Conservation (phyloP, 768 basidiomycete species). For the Filobasidium floriforme region DNA sequence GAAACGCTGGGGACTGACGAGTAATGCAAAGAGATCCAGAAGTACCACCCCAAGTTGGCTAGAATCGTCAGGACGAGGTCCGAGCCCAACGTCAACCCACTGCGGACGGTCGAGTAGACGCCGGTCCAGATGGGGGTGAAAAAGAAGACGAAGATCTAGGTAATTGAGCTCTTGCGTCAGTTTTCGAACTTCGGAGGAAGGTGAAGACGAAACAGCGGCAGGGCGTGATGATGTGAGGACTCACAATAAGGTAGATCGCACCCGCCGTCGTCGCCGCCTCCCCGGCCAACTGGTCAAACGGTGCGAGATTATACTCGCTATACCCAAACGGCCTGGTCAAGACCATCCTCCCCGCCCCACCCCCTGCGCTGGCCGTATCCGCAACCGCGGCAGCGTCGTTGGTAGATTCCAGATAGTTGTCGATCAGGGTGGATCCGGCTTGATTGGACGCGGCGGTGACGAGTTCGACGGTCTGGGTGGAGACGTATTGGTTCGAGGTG, state of each 20-base stretch:
- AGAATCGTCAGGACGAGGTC: constrained; percentile 33
- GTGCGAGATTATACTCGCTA: constrained; percentile 36
- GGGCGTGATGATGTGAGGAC: neutral
- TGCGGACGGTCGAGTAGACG: constrained; percentile 23
- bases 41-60: constrained; percentile 32
- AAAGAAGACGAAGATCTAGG: constrained; percentile 41
- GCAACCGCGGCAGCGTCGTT: constrained; percentile 22
- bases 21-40: constrained; percentile 40
- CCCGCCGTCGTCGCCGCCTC: constrained; percentile 39
- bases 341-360: constrained; percentile 22
- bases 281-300: constrained; percentile 40
- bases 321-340: constrained; percentile 34
- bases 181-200: no score
- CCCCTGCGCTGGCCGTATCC: constrained; percentile 10
- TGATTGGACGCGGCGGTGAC: constrained; percentile 26
- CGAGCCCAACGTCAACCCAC: constrained; percentile 28
- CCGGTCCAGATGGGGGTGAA: constrained; percentile 26
- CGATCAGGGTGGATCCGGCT: constrained; percentile 26
- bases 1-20: constrained; percentile 20
- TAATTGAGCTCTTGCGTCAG: neutral
- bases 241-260: constrained; percentile 35
- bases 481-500: constrained; percentile 35
- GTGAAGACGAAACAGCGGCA: no score
- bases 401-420: constrained; percentile 17
- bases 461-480: constrained; percentile 26